phyloP scores from a whole-genome alignment of 2,329 filamentous ascomycete genomes.

The Pseudogymnoascus sp. region DNA sequence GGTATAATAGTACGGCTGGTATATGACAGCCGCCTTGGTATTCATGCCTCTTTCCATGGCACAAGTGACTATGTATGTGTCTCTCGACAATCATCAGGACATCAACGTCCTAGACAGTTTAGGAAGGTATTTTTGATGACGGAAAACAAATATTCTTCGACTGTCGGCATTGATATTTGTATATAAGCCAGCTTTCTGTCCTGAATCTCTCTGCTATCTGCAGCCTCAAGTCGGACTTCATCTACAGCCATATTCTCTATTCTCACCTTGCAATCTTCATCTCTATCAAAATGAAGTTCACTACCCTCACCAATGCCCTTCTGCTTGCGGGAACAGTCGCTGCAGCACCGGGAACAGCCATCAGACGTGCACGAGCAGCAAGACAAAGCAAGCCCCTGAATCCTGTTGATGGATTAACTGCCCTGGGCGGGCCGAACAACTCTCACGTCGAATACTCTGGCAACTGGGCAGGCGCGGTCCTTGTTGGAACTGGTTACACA shows the following conservation, averaged over 20 bases:
- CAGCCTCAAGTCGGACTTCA: not conserved
- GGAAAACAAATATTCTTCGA: not conserved
- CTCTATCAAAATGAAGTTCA: conserved; percentile 41
- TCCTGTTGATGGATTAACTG: conserved; percentile 26
- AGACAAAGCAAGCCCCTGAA: conserved; percentile 24
- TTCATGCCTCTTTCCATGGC: not conserved
- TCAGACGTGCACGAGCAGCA: conserved; percentile 28
- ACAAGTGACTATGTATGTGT: not conserved
- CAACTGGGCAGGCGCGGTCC: conserved; percentile 53
- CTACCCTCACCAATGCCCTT: conserved; percentile 29
- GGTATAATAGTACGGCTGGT: not conserved
- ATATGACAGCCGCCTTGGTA: not conserved
- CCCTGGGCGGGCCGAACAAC: conserved; percentile 27
- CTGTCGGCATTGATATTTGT: not conserved
- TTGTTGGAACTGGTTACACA: conserved; percentile 41
- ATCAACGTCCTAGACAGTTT: not conserved
- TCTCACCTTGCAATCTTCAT: not conserved
- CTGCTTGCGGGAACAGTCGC: conserved; percentile 35
- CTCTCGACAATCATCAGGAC: not conserved
- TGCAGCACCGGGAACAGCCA: conserved; percentile 37
- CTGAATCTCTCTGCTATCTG: not conserved
- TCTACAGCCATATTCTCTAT: not conserved
- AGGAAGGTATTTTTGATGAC: not conserved
- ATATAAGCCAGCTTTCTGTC: not conserved
- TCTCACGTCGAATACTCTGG: conserved; percentile 40